Conservation (phyloP, 306 rosid genomes). For the Lagenaria siceraria region DNA sequence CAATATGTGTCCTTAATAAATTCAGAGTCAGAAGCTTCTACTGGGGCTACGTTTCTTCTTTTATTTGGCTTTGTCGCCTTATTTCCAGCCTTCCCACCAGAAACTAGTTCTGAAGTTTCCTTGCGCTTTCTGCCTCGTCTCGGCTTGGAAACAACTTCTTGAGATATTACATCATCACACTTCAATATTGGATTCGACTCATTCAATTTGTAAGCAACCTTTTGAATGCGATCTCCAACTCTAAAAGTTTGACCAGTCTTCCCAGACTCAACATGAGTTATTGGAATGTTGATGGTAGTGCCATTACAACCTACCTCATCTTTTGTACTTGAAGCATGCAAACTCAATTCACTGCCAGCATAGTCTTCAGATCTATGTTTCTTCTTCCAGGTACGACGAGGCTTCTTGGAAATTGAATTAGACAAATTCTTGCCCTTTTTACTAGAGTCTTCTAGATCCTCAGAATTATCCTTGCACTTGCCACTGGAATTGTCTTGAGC, state of each 20-base stretch:
- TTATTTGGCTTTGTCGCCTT: constrained; percentile 14
- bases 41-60: constrained; percentile 5
- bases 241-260: constrained; percentile 19
- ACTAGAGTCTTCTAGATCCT: neutral
- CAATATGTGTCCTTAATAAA: constrained; percentile 41
- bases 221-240: constrained; percentile 40
- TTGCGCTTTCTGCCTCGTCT: constrained; percentile 4
- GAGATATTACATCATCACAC: constrained; percentile 13
- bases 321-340: constrained; percentile 21
- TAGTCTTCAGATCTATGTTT: constrained; percentile 14
- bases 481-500: constrained; percentile 6
- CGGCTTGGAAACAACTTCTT: neutral
- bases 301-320: constrained; percentile 22
- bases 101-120: constrained; percentile 20
- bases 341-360: constrained; percentile 8
- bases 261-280: neutral
- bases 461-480: constrained; percentile 20
- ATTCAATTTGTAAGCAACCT: constrained; percentile 35
- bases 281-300: constrained; percentile 1
- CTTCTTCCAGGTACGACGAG: constrained; percentile 8
- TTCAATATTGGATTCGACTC: constrained; percentile 29
- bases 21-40: constrained; percentile 20
- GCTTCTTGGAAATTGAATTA: constrained; percentile 30
- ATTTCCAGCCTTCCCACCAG: constrained; percentile 21
- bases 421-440: constrained; percentile 27